A percentile compares a stretch with the other conserved stretches of the same genome.
phyloP scores from a whole-genome alignment of 805 yeast genomes.

The Yarrowia sp. region DNA sequence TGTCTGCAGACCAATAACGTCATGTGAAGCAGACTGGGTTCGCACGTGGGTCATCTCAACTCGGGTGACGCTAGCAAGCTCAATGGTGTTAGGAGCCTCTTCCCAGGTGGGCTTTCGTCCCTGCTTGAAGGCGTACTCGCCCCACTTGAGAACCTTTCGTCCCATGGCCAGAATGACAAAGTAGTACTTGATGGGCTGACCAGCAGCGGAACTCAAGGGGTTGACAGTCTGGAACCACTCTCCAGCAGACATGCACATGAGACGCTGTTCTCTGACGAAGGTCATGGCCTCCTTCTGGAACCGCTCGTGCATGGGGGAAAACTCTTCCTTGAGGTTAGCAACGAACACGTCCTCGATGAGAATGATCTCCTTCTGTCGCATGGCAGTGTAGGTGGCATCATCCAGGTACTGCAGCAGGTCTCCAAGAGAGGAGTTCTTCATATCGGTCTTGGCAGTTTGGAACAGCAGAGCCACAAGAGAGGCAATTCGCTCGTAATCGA shows the following conservation, averaged over 20 bases:
- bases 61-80: slow-evolving; percentile 41
- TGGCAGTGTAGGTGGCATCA: slow-evolving; percentile 45
- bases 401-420: slow-evolving; percentile 47
- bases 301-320: slow-evolving; percentile 44
- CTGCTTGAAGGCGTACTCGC: slow-evolving; percentile 52
- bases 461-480: slow-evolving; percentile 44
- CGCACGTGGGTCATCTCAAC: slow-evolving; percentile 46
- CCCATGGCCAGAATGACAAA: slow-evolving; percentile 66
- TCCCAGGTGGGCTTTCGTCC: slow-evolving; percentile 52
- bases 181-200: slow-evolving; percentile 33
- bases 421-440: slow-evolving; percentile 37
- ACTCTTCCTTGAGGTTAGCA: slow-evolving; percentile 17
- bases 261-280: slow-evolving; percentile 73
- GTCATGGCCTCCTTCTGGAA: slow-evolving; percentile 58
- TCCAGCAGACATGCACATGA: slow-evolving; percentile 67
- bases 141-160: slow-evolving; percentile 55
- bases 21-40: slow-evolving; percentile 30
- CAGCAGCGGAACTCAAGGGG: slow-evolving; percentile 4
- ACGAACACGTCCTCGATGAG: slow-evolving; percentile 30
- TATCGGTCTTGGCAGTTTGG: slow-evolving; percentile 30
- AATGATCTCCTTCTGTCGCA: slow-evolving; percentile 55
- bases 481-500: slow-evolving; percentile 52
- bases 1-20: slow-evolving; percentile 55
- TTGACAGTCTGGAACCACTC: slow-evolving; percentile 64
- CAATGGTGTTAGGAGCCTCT: slow-evolving; percentile 31